These are phyloP conservation scores for Evansstolkia leycettana DNA, from an alignment of 495 filamentous ascomycete species.

Conservation along the genomic window DNA sequence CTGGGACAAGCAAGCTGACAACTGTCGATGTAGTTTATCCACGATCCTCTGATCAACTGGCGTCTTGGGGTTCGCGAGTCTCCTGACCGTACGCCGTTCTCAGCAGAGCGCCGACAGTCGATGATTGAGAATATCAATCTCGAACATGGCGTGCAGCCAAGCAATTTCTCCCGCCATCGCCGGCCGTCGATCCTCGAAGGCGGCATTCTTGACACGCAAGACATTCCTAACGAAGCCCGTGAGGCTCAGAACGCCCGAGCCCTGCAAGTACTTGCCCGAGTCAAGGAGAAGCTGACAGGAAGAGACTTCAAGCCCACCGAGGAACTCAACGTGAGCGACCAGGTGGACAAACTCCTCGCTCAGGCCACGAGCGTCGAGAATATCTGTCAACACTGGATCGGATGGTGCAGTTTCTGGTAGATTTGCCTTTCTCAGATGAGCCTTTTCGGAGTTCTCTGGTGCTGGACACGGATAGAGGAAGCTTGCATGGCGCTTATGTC, in stretches of 20 bases:
- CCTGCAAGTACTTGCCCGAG: constrained; percentile 78
- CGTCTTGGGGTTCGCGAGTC: constrained; percentile 79
- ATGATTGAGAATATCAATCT: constrained; percentile 55
- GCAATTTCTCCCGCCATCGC: constrained; percentile 34
- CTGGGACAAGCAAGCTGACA: constrained; percentile 10
- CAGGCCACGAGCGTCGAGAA: constrained; percentile 97
- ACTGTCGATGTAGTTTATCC: constrained; percentile 61
- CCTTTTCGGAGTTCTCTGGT: too few relatives aligned
- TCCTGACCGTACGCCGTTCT: constrained; percentile 66
- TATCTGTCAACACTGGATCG: constrained; percentile 97
- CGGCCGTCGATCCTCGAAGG: constrained; percentile 39
- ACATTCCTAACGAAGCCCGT: constrained; percentile 37
- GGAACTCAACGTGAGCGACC: constrained; percentile 73
- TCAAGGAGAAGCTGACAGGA: constrained; percentile 87
- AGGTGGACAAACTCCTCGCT: constrained; percentile 85
- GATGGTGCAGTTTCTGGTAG: constrained; percentile 91
- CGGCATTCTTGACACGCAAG: constrained; percentile 34
- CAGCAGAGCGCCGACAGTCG: constrained; percentile 64
- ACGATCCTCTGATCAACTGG: constrained; percentile 96
- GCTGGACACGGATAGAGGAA: too few relatives aligned
- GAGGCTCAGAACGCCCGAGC: constrained; percentile 91
- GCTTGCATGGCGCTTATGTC: too few relatives aligned
- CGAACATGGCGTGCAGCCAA: constrained; percentile 32
- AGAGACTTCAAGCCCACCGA: constrained; percentile 51
- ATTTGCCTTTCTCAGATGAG: constrained; percentile 4